These are phyloP conservation scores for Pleurozium schreberi DNA, from an alignment of 225 moss, liverwort and hornwort genomes.

Conservation along the genomic window DNA sequence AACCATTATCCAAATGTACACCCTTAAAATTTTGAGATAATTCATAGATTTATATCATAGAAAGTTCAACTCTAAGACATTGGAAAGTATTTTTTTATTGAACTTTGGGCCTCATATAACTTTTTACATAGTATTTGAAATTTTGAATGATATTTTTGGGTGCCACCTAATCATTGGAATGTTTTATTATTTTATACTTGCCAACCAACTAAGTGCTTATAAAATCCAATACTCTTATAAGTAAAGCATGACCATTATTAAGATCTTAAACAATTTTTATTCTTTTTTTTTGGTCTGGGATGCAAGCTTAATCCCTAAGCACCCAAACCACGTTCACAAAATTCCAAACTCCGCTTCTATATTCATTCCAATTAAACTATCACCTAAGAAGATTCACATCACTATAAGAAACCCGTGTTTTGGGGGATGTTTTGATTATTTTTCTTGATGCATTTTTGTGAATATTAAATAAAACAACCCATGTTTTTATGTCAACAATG, in stretches of 20 bases:
- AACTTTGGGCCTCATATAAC: no score
- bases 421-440: no score
- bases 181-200: neutral
- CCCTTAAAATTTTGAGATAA: rapidly evolving
- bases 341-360: no score
- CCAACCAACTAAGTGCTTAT: no score
- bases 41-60: neutral
- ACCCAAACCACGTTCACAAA: no score
- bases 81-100: neutral
- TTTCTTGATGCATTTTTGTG: no score
- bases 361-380: no score
- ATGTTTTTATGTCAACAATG: no score
- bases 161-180: neutral
- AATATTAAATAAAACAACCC: no score
- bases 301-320: no score
- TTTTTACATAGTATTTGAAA: neutral
- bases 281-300: neutral
- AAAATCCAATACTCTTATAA: neutral
- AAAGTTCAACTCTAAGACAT: rapidly evolving
- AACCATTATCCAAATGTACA: neutral
- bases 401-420: no score
- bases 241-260: neutral
- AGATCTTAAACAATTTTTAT: neutral
- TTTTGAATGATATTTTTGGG: neutral
- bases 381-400: no score